phyloP scores from a whole-genome alignment of 192 early-diverging fungal genomes.

The Coemansia sp. region DNA sequence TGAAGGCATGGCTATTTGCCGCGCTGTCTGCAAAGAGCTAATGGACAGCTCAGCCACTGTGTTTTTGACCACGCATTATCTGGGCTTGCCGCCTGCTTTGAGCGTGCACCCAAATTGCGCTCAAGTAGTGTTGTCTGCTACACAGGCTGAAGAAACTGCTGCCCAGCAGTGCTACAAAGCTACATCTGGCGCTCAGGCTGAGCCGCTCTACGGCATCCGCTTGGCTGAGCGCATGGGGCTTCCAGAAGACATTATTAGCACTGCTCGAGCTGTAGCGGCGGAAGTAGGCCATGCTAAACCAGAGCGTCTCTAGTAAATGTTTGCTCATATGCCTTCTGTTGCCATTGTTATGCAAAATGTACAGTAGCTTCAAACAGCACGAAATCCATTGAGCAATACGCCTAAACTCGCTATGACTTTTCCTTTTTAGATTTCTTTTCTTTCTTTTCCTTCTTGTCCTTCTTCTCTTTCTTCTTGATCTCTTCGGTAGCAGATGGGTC shows the following conservation, averaged over 20 bases:
- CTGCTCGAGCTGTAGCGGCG: slow-evolving; percentile 47
- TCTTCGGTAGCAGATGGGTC: background rate
- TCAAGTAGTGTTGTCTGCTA: slow-evolving; percentile 20
- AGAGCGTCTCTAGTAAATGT: background rate
- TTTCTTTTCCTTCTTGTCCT: slow-evolving; percentile 17
- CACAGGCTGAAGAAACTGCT: background rate
- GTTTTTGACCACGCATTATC: slow-evolving; percentile 80
- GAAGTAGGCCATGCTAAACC: slow-evolving; percentile 6
- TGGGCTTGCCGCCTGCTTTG: slow-evolving; percentile 59
- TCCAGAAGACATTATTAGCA: slow-evolving; percentile 22
- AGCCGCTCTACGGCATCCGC: slow-evolving; percentile 42
- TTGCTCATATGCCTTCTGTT: no score
- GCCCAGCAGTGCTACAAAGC: slow-evolving; percentile 21
- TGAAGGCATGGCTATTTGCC: slow-evolving; percentile 72
- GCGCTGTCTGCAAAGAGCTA: slow-evolving; percentile 72
- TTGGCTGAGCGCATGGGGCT: slow-evolving; percentile 35
- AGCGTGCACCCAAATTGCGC: slow-evolving; percentile 56
- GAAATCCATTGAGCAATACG: no score
- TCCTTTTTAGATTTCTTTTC: slow-evolving; percentile 16
- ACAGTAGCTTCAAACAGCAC: no score
- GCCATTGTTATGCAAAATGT: no score
- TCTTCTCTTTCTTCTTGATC: slow-evolving; percentile 20
- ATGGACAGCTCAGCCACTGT: slow-evolving; percentile 58
- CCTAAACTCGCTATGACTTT: background rate
- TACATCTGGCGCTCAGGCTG: slow-evolving; percentile 12